Percentiles rank a stretch among this genome's conserved stretches.
phyloP scores from a whole-genome alignment of 306 rosid species.

The Senna tora region DNA sequence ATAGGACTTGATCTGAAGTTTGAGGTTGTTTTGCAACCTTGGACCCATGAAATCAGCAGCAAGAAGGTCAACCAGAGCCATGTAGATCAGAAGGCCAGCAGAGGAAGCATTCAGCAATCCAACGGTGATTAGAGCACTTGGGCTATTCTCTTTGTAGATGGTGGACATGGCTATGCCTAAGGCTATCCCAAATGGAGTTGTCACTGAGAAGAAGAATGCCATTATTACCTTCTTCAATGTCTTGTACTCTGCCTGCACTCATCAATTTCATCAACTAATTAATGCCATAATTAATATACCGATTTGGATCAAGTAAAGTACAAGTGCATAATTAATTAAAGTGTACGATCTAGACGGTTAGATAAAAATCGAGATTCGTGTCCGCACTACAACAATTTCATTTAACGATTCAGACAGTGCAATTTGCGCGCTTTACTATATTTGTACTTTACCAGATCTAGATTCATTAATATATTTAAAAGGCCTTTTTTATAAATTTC shows the following conservation, averaged over 20 bases:
- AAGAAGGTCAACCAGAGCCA: constrained; percentile 82
- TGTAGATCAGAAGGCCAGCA: constrained; percentile 75
- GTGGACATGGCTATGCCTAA: constrained; percentile 62
- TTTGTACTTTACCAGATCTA: too few species aligned
- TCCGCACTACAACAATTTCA: too few species aligned
- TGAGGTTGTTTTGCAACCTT: constrained; percentile 59
- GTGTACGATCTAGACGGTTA: too few species aligned
- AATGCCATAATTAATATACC: too few species aligned
- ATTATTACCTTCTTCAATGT: constrained; percentile 54
- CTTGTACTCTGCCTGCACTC: constrained; percentile 61
- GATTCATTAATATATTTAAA: too few species aligned
- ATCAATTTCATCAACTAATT: too few species aligned
- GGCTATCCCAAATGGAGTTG: constrained; percentile 81
- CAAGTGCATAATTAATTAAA: too few species aligned
- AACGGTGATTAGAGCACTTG: constrained; percentile 55
- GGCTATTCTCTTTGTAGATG: constrained; percentile 64
- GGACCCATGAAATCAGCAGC: constrained; percentile 76
- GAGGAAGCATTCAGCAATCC: constrained; percentile 79
- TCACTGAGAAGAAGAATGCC: constrained; percentile 73
- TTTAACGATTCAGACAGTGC: too few species aligned
- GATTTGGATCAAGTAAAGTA: too few species aligned
- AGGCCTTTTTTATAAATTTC: too few species aligned
- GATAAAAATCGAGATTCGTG: too few species aligned
- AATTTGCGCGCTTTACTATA: too few species aligned
- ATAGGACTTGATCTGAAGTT: constrained; percentile 67